Conservation (phyloP, 148 eudicot genomes). For the Polygonum aviculare region DNA sequence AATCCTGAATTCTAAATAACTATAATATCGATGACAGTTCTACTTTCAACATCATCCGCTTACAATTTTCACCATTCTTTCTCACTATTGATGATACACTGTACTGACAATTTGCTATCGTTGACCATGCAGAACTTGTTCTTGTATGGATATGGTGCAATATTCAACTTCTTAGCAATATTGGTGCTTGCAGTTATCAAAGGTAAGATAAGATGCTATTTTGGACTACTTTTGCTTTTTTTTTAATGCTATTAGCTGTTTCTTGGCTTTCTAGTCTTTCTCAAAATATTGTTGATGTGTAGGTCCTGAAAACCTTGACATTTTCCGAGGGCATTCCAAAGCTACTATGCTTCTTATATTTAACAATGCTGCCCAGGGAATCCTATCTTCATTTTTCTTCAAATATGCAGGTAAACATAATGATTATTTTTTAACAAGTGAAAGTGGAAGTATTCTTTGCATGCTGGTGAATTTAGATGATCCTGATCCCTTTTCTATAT, state of each 20-base stretch:
- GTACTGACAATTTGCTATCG: conserved; percentile 1
- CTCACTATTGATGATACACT: background rate
- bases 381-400: conserved; percentile 59
- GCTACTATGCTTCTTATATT: conserved; percentile 61
- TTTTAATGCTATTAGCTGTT: background rate
- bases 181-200: conserved; percentile 48
- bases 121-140: conserved; percentile 58
- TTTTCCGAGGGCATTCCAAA: conserved; percentile 55
- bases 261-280: background rate
- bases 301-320: conserved; percentile 57
- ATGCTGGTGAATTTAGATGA: background rate
- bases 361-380: conserved; percentile 66
- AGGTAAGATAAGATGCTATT: conserved; percentile 26
- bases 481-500: background rate
- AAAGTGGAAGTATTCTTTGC: background rate
- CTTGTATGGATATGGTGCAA: conserved; percentile 88
- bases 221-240: conserved; percentile 5
- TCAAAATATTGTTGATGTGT: conserved; percentile 13
- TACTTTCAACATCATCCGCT: background rate
- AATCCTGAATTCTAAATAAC: background rate
- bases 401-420: conserved; percentile 50
- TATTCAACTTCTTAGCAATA: conserved; percentile 78
- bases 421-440: background rate
- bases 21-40: background rate
- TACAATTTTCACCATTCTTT: background rate